These are phyloP conservation scores for Mycena citricolor DNA, from an alignment of 1,284 basidiomycete genomes.

Conservation along the genomic window DNA sequence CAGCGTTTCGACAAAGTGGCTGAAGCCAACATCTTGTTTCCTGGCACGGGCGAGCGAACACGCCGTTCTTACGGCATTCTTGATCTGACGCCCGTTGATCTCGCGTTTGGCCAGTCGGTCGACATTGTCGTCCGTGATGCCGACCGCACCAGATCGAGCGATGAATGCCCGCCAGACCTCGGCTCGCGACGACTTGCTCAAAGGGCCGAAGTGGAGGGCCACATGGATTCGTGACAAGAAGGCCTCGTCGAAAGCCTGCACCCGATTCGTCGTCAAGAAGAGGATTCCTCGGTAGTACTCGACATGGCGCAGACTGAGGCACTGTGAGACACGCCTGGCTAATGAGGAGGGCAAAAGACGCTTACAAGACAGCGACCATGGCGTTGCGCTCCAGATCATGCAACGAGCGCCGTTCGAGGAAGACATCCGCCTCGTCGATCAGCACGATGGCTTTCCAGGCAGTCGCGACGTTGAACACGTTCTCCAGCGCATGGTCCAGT, in stretches of 20 bases:
- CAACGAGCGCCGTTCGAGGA: slow-evolving; percentile 59
- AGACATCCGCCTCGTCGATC: slow-evolving; percentile 62
- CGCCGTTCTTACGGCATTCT: slow-evolving; percentile 62
- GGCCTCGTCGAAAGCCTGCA: slow-evolving; percentile 61
- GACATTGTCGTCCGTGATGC: slow-evolving; percentile 42
- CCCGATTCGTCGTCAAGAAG: slow-evolving; percentile 66
- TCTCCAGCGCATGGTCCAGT: slow-evolving; percentile 43
- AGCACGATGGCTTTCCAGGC: slow-evolving; percentile 63
- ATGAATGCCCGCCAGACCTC: slow-evolving; percentile 7
- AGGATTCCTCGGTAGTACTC: slow-evolving; percentile 65
- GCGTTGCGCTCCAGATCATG: slow-evolving; percentile 61
- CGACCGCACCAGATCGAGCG: slow-evolving; percentile 24
- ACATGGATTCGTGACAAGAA: slow-evolving; percentile 62
- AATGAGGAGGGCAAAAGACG: slow-evolving; percentile 4
- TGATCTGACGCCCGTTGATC: slow-evolving; percentile 63
- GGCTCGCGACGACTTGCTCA: background rate
- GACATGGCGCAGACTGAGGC: slow-evolving; percentile 47
- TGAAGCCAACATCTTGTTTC: background rate
- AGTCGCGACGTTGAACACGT: slow-evolving; percentile 51
- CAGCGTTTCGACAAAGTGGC: slow-evolving; percentile 1
- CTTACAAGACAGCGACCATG: slow-evolving; percentile 60
- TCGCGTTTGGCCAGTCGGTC: slow-evolving; percentile 44
- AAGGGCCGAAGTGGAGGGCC: background rate
- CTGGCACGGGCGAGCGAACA: slow-evolving; percentile 44
- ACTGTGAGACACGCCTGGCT: background rate